Base-by-base conservation (phyloP, 495 filamentous ascomycete species). In the Symbiotaphrina buchneri region DNA sequence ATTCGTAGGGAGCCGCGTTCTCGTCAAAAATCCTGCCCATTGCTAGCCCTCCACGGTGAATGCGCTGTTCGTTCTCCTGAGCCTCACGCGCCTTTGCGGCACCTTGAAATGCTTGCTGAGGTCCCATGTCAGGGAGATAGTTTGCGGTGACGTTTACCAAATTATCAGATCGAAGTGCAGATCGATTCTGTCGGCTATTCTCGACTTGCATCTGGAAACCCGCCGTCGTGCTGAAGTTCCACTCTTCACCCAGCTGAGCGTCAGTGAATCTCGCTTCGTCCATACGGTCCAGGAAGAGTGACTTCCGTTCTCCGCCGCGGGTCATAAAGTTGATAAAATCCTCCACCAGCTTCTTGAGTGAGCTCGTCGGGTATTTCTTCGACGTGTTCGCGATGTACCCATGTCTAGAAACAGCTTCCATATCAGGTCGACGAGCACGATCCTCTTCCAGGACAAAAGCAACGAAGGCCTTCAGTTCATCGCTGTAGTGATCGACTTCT, bases 161-260 rank as follows among this genome's bases (percentile, higher is more conserved):
- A n/a, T n/a, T n/a, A n/a, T n/a, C n/a, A n/a, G n/a, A n/a, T n/a
- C n/a, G n/a, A n/a, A n/a, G n/a, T n/a, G n/a, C n/a, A n/a, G n/a
- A n/a, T n/a, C n/a, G n/a, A n/a, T n/a, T n/a, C 20, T 13, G 22
- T 8, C 22, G 22, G 13, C 8, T 25, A 7, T 25, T 25, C 8
- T 7, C 8, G 8, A 66, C 31, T 53, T 60, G 14, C 61, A 56
- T 5, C 42, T 90, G 74, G 45, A 92, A 91, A 6, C 70, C 75
- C 33, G 78, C 72, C 0, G 80, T 87, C 0, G 76, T 82, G 44
- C 76, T 83, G 43, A 93, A 93, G 41, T 85, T 92, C 81, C 87
- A 93, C 40, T 85, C 76, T 36, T 83, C 74, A 22, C 64, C 61
- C 16, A 69, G 64, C n/a, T n/a, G n/a, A n/a, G n/a, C n/a, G n/a